These are phyloP conservation scores for Vickermania spadyakhi DNA, from an alignment of 208 protist species.

Conservation along the genomic window DNA sequence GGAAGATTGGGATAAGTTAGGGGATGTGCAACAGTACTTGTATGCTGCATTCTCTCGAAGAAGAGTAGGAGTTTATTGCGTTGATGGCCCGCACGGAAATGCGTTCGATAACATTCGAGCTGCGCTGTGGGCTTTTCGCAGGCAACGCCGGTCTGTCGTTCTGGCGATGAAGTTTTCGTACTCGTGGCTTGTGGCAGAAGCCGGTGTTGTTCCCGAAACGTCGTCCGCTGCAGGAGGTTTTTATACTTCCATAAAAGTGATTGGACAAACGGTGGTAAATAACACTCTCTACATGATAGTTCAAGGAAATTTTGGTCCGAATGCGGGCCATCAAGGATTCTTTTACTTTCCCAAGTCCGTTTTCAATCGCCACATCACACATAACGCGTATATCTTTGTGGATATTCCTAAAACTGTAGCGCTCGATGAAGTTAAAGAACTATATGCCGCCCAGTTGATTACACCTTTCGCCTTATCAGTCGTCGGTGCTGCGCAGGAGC, in stretches of 20 bases:
- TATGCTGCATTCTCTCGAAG: slow-evolving; percentile 48
- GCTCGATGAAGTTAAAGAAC: not conserved
- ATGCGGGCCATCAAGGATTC: slow-evolving; percentile 34
- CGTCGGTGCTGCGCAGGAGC: not conserved
- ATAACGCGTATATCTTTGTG: slow-evolving; percentile 48
- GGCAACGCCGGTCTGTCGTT: slow-evolving; percentile 45
- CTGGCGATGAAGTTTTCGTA: slow-evolving; percentile 50
- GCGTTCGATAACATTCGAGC: slow-evolving; percentile 70
- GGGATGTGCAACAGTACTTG: slow-evolving; percentile 26
- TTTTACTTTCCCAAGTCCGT: slow-evolving; percentile 59
- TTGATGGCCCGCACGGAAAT: slow-evolving; percentile 61
- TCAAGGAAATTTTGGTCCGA: slow-evolving; percentile 58
- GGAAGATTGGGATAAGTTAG: slow-evolving; percentile 26
- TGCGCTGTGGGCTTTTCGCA: slow-evolving; percentile 63
- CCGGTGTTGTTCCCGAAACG: slow-evolving; percentile 43
- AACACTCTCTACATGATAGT: slow-evolving; percentile 65
- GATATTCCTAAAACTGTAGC: slow-evolving; percentile 12
- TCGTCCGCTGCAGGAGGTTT: slow-evolving; percentile 23
- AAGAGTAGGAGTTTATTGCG: slow-evolving; percentile 33
- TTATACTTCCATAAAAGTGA: slow-evolving; percentile 65
- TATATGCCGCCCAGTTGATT: not conserved
- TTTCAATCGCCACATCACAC: slow-evolving; percentile 31
- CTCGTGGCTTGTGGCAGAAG: slow-evolving; percentile 37
- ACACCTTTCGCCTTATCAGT: slow-evolving; percentile 1
- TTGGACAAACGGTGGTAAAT: slow-evolving; percentile 46